These are phyloP conservation scores for Hymenoscyphus fructigenus DNA, from an alignment of 2,329 filamentous ascomycete genomes.

Conservation along the genomic window DNA sequence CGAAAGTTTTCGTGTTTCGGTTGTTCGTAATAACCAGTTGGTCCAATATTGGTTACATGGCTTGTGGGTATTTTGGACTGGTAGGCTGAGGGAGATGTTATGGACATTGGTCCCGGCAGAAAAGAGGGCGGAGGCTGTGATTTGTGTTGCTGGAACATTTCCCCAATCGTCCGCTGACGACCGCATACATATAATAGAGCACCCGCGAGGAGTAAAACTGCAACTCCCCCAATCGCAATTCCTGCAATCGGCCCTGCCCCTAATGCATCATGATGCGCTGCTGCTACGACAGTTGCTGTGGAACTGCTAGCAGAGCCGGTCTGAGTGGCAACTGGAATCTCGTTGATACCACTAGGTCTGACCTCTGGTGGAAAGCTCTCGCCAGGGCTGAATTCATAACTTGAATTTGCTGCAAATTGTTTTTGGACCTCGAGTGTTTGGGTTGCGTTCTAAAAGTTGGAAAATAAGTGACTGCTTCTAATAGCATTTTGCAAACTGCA, in stretches of 20 bases:
- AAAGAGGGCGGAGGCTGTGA: neutral
- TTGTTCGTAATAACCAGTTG: neutral
- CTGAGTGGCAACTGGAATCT: conserved; percentile 17
- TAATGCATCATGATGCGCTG: conserved; percentile 10
- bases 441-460: conserved; percentile 23
- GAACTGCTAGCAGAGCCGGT: conserved; percentile 5
- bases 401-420: conserved; percentile 24
- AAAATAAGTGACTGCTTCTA: neutral
- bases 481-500: neutral
- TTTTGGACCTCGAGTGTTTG: conserved; percentile 28
- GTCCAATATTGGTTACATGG: neutral
- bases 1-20: neutral
- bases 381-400: conserved; percentile 25
- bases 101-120: neutral
- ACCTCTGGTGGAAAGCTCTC: conserved; percentile 26
- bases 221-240: conserved; percentile 27
- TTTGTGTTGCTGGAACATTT: conserved; percentile 21
- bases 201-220: conserved; percentile 22
- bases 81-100: conserved; percentile 18
- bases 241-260: conserved; percentile 30
- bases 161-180: conserved; percentile 27
- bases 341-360: conserved; percentile 12
- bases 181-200: conserved; percentile 29
- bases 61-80: neutral
- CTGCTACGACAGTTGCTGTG: conserved; percentile 6